Percentiles rank a stretch among this genome's conserved stretches.
phyloP scores from a whole-genome alignment of 78 protist species.

The Protostelium mycophagum region DNA sequence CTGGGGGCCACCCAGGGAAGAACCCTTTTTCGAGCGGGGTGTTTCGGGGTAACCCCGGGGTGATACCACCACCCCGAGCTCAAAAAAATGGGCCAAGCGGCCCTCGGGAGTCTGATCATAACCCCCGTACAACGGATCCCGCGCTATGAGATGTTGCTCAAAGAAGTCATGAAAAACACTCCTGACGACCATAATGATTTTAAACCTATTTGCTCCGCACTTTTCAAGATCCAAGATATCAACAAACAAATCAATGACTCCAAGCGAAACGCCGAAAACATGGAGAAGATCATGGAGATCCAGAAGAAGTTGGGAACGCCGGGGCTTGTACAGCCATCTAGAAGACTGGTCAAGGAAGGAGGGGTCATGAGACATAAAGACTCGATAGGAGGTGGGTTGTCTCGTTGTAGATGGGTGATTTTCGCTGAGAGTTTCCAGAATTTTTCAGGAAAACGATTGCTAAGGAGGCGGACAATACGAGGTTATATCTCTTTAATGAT shows the following conservation, averaged over 20 bases:
- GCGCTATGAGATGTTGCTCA: slow-evolving; percentile 30
- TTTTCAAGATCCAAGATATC: slow-evolving; percentile 57
- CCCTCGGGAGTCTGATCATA: slow-evolving; percentile 28
- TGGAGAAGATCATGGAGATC: slow-evolving; percentile 34
- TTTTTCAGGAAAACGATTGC: too few relatives aligned
- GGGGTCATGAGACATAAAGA: not conserved
- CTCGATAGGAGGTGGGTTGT: not conserved
- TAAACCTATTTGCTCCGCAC: slow-evolving; percentile 31
- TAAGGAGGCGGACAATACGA: not conserved
- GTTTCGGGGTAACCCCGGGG: too few relatives aligned
- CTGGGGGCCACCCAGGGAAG: too few relatives aligned
- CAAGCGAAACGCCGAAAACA: slow-evolving; percentile 47
- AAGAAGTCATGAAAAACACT: slow-evolving; percentile 40
- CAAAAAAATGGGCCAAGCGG: not conserved
- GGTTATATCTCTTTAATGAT: not conserved
- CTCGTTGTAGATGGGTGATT: not conserved
- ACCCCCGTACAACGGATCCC: slow-evolving; percentile 62
- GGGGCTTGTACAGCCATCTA: slow-evolving; percentile 29
- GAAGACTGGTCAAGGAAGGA: slow-evolving; percentile 43
- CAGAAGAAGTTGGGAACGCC: slow-evolving; percentile 25
- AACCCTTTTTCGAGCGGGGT: too few relatives aligned
- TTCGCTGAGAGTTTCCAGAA: too few relatives aligned
- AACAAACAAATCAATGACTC: slow-evolving; percentile 57
- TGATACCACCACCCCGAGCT: not conserved
- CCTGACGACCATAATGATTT: slow-evolving; percentile 51